Evolutionary conservation across 441 rosid genomes (phyloP).

Genomic region (Adansonia grandidieri): DNA sequence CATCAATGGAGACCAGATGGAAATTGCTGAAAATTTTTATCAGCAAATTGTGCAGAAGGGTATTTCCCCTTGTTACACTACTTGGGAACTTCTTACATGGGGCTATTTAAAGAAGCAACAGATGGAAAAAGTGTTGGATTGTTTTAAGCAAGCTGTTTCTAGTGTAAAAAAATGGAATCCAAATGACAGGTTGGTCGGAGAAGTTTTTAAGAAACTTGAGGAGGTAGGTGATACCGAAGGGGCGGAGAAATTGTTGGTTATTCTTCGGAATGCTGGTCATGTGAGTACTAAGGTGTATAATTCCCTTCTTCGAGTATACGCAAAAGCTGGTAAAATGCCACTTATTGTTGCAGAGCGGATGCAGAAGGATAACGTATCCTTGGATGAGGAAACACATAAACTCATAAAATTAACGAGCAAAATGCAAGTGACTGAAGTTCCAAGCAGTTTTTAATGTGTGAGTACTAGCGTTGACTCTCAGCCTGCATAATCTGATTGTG

Average conservation of each 20-base stretch:
- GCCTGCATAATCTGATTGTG: neutral
- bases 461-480: neutral
- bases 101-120: slow-evolving; percentile 59
- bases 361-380: slow-evolving; percentile 63
- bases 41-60: slow-evolving; percentile 56
- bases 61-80: slow-evolving; percentile 66
- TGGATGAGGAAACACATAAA: slow-evolving; percentile 65
- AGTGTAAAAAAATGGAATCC: slow-evolving; percentile 71
- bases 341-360: slow-evolving; percentile 69
- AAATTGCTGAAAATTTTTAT: slow-evolving; percentile 57
- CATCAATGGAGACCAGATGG: slow-evolving; percentile 55
- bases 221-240: slow-evolving; percentile 58
- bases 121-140: slow-evolving; percentile 59
- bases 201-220: slow-evolving; percentile 56
- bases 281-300: slow-evolving; percentile 69
- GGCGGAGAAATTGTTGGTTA: slow-evolving; percentile 66
- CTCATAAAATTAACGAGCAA: slow-evolving; percentile 61
- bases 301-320: slow-evolving; percentile 68
- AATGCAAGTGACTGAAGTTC: slow-evolving; percentile 65
- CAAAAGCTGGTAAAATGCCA: slow-evolving; percentile 80
- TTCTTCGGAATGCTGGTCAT: slow-evolving; percentile 65
- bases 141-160: slow-evolving; percentile 63
- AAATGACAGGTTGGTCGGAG: slow-evolving; percentile 52
- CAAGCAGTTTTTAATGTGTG: slow-evolving; percentile 33
- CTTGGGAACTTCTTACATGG: slow-evolving; percentile 84